Base-by-base conservation (phyloP, 2,329 filamentous ascomycete species). In the Cladophialophora yegresii region DNA sequence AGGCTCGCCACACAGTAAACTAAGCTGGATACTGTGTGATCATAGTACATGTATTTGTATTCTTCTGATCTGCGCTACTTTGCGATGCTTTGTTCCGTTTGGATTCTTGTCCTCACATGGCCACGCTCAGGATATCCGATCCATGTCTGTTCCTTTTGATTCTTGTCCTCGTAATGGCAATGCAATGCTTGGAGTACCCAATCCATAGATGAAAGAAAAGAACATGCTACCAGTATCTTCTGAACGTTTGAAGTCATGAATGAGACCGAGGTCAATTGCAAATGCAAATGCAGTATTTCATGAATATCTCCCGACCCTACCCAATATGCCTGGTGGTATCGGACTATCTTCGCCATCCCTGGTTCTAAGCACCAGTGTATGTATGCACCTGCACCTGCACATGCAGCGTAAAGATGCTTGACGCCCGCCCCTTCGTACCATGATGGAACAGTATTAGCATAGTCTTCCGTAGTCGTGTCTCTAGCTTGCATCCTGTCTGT, bases 271-370 rank as follows among this genome's bases (percentile, higher is more conserved):
- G 12, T 50, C 47, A 28, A n/a, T 22, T 33, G 26, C 30, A 30
- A 30, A 57, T 57, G 55, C 50, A 36, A 54, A 54, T 54, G 28
- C 43, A 49, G 36, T 43, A 33, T 47, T 49, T 16, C 4, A 50
- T 20, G 13, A 33, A 49, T 58, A 30, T 58, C 4, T 43, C 28
- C 30, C 26, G 10, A 23, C 12, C 55, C 12, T 40, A 16, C 13
- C 7, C 55, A 36, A 49, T 16, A 12, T 13, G 45, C 40, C 12
- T 36, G 7, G 4, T 30, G 43, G 28, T 40, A 28, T 36, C 28
- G 32, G 36, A 28, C 22, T 20, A n/a, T 30, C 55, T 23, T 49
- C 28, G 23, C 47, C 22, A 2, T 28, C 13, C n/a, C 20, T 26
- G 22, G 13, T 50, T 13, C 47, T 6, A 23, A 13, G 20, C 22